Base-by-base conservation (phyloP, 208 protist species). In the Leishmania gerbilli region DNA sequence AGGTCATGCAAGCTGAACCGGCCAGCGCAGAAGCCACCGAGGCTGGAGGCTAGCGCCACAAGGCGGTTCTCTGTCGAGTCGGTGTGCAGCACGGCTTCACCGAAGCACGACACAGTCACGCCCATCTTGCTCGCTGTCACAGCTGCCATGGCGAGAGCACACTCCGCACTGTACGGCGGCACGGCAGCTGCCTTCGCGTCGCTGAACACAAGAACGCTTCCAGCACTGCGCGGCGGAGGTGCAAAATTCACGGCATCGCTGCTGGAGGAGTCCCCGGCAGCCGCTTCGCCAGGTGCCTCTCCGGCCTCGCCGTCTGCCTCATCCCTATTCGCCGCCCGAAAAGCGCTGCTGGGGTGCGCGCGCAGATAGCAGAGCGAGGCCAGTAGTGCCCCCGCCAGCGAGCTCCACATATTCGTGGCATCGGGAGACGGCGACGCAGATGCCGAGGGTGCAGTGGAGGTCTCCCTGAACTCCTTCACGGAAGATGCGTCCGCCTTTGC, bases 331-430 rank as follows among this genome's bases (percentile, higher is more conserved):
- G 56, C 53, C 9, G 27, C 40, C 21, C 40, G 34, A 51, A 76
- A 72, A 9, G 77, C 55, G 34, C 64, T 76, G 55, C 78, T 62
- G 13, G 64, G 45, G 76, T 93, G 91, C n/a, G 83, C 67, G 37
- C 84, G 85, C 11, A 95, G 71, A 74, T 91, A 93, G 68, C 86
- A 88, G 53, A 90, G 84, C 3, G 86, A 81, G n/a, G 88, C 87
- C 19, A 97, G 83, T 40, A 97, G 77, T 17, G 90, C 91, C 5
- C 89, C 91, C 31, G 90, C 87, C 17, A 97, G 84, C 37, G 85
- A 91, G 62, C 87, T 79, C 90, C 90, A 96, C 37, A 83, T 40
- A 53, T 93, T 84, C 5, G 21, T 7, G 3, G 58, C 69, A 11
- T 55, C 49, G 19, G 42, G 21, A 31, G 68, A 11, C 19, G 37